Base-by-base conservation (phyloP, 805 yeast genomes). In the Candida methanosorbosa region DNA sequence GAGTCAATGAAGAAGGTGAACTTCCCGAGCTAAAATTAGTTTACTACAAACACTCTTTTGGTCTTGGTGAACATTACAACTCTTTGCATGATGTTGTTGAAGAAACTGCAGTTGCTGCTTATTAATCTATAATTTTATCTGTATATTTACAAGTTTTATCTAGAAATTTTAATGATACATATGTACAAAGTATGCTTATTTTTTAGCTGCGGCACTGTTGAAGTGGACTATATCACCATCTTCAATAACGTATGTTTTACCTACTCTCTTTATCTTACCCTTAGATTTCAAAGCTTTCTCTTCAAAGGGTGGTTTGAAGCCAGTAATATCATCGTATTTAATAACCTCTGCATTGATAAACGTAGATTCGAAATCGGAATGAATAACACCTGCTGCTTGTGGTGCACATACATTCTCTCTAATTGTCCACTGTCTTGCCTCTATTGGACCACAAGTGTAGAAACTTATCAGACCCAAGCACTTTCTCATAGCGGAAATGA, bases 371-470 rank as follows among this genome's bases (percentile, higher is more conserved):
- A 90, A 75, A 64, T 90, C 98, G 27, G 88, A 83, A 62, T 92
- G 98, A 51, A 90, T 90, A 30, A 92, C 95, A 58, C 97, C 97
- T 17, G 98, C 98, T 30, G 98, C 97, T 54, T 83, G 87, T n/a
- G 98, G 98, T 35, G 97, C 97, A 49, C 84, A 80, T 31, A 90
- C 82, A 49, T 94, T 94, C 48, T 70, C 68, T 64, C 97, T 78
- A 43, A 92, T 78, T 24, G 98, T 92, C 98, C 98, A 92, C 63
- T 94, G 97, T 61, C 97, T 81, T 33, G 88, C 95, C 66, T 92
- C 98, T 42, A 84, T 85, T 28, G 94, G 82, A 48, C 98, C 98
- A 56, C 92, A 81, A 24, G 98, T 92, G 74, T 86, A 92, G 70
- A 81, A 92, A 35, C 96, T 86, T 46, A 88, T 87, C 59, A 92